A percentile compares a stretch with the other conserved stretches of the same genome.
These are phyloP conservation scores for Fraxinus baroniana DNA, from an alignment of 305 asterid genomes.

Conservation along the genomic window DNA sequence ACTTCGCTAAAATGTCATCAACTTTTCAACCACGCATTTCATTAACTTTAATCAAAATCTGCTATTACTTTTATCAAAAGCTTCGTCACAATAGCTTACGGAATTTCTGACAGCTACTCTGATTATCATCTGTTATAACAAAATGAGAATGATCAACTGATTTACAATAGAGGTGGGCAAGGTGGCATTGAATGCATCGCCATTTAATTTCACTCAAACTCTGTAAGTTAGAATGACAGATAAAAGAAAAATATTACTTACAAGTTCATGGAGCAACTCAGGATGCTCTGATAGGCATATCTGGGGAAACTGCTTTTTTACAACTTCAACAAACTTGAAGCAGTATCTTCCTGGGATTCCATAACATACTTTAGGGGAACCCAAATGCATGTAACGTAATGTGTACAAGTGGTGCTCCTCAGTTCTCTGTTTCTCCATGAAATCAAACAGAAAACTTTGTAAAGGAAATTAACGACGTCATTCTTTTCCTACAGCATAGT, in stretches of 20 bases:
- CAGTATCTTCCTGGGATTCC: constrained; percentile 64
- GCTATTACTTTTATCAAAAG: not conserved
- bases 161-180: not conserved
- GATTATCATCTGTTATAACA: not conserved
- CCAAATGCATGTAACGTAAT: constrained; percentile 66
- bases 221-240: constrained; percentile 5
- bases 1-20: not conserved
- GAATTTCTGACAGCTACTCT: not conserved
- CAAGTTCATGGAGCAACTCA: constrained; percentile 57
- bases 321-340: constrained; percentile 60
- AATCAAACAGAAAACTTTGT: constrained; percentile 30
- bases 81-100: not conserved
- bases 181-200: constrained; percentile 3
- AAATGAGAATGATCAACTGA: constrained; percentile 3
- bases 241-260: constrained; percentile 40
- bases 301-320: constrained; percentile 54
- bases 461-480: constrained; percentile 4
- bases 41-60: not conserved
- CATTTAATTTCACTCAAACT: not conserved
- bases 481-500: not conserved
- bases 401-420: constrained; percentile 83
- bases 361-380: constrained; percentile 70
- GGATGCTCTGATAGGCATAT: constrained; percentile 42
- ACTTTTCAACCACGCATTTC: not conserved
- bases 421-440: constrained; percentile 49